phyloP scores from a whole-genome alignment of 192 early-diverging fungal species.

The Dissophora ornata region DNA sequence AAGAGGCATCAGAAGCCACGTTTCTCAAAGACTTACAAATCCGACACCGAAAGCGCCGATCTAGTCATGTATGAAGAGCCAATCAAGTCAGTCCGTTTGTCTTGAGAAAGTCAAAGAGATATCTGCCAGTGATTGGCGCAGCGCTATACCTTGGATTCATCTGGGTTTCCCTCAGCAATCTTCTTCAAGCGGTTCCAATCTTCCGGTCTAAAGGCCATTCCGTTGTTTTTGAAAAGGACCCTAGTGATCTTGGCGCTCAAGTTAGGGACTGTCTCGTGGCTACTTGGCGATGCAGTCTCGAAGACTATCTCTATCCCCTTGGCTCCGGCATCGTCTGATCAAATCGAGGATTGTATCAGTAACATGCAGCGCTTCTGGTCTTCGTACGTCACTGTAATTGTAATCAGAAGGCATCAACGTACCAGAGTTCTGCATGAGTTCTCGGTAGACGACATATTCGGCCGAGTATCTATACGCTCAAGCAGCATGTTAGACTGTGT shows the following conservation, averaged over 20 bases:
- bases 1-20: no score
- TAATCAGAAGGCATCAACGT: no score
- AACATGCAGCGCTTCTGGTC: no score
- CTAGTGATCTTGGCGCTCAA: constrained; percentile 58
- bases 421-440: constrained; percentile 78
- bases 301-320: constrained; percentile 69
- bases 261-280: constrained; percentile 47
- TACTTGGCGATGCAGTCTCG: constrained; percentile 57
- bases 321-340: constrained; percentile 79
- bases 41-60: constrained; percentile 48
- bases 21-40: constrained; percentile 46
- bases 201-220: constrained; percentile 78
- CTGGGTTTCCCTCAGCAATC: constrained; percentile 95
- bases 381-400: no score
- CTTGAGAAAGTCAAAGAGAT: neutral
- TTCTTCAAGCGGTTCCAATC: constrained; percentile 86
- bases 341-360: constrained; percentile 22
- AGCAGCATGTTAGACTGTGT: no score
- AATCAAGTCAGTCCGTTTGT: no score
- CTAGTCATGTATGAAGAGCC: constrained; percentile 9
- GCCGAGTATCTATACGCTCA: constrained; percentile 74
- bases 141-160: constrained; percentile 62
- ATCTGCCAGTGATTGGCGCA: no score
- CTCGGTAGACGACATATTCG: constrained; percentile 87
- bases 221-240: constrained; percentile 85